Evolutionary conservation across 345 rosid genomes (phyloP).

Genomic region (Kernera saxatilis): DNA sequence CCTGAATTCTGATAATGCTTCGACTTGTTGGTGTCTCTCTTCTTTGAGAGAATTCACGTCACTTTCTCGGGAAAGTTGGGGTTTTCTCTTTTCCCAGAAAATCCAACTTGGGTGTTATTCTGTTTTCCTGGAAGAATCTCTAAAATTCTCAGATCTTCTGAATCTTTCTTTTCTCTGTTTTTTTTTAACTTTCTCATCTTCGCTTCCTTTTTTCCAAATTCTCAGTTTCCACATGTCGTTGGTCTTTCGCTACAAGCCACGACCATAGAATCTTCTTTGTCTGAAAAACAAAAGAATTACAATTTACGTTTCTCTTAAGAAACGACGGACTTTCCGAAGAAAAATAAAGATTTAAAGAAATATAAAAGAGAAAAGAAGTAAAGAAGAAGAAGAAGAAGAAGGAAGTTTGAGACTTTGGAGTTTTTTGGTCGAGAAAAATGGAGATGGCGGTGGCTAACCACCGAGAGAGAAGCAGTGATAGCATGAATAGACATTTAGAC

Average conservation of each 20-base stretch:
- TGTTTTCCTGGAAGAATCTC: slow-evolving; percentile 7
- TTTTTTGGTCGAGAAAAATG: slow-evolving; percentile 27
- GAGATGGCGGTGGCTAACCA: slow-evolving; percentile 85
- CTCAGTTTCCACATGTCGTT: slow-evolving; percentile 29
- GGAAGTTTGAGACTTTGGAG: slow-evolving; percentile 18
- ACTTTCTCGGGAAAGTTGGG: background rate
- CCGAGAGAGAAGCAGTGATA: slow-evolving; percentile 68
- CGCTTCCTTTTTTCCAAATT: background rate
- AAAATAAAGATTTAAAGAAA: slow-evolving; percentile 26
- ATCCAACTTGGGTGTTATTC: slow-evolving; percentile 1
- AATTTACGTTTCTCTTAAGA: slow-evolving; percentile 27
- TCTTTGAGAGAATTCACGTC: slow-evolving; percentile 37
- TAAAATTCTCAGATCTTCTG: slow-evolving; percentile 30
- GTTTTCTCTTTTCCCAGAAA: background rate
- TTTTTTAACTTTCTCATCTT: background rate
- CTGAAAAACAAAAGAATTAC: slow-evolving; percentile 15
- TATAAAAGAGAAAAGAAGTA: background rate
- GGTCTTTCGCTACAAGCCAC: slow-evolving; percentile 34
- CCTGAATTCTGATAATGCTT: slow-evolving; percentile 31
- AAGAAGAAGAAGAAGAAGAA: slow-evolving; percentile 14
- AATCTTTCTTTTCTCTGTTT: slow-evolving; percentile 10
- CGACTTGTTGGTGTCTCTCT: slow-evolving; percentile 35
- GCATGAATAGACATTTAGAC: slow-evolving; percentile 72
- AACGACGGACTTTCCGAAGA: slow-evolving; percentile 46
- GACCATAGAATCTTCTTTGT: slow-evolving; percentile 31